Base-by-base conservation (phyloP, 1,284 basidiomycete species). In the Thecaphora thlaspeos region DNA sequence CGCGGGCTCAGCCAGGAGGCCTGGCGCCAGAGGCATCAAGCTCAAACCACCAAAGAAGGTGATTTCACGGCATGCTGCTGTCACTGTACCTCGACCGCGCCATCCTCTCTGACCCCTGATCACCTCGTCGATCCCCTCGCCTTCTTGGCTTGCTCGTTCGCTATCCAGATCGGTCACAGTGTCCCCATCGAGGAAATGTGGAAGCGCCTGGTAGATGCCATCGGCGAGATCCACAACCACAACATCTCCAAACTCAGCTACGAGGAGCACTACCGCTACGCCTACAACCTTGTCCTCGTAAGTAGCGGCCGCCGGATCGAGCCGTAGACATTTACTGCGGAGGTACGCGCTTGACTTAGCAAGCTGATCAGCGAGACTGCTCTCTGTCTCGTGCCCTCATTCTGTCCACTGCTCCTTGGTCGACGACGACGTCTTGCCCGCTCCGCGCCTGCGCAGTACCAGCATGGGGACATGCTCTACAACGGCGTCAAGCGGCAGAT, bases 221-320 rank as follows among this genome's bases (percentile, higher is more conserved):
- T 99, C 68, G 84, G 86, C 53, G 90, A 96, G 82, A 98, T 99
- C 52, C 91, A 95, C 79, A 89, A 91, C 69, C 91, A 95, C 80
- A 90, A 95, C 79, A 91, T 91, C 8, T 86, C 86, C 51, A 88
- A 87, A 73, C 85, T 99, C 26, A 95, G 91, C 15, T 98, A 93
- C 74, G 95, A 98, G 79, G 94, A 96, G 80, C 92, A 94, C 73
- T 92, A 95, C 39, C 59, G 71, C 19, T 72, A 72, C 28, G 70
- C 68, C 14, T 71, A 77, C 70, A 73, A 72, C 44, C 61, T 75
- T 38, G 69, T 76, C 23, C 54, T 77, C 24, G 56, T 68, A 26
- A 51, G 65, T 53, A 21, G n/a, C 15, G 15, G n/a, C 12, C 11
- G 3, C 10, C 9, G 18, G 18, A 15, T n/a, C 4, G 8, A 26